Evolutionary conservation across 2,329 filamentous ascomycete genomes (phyloP).

Genomic region (Aspergillus transmontanensis): DNA sequence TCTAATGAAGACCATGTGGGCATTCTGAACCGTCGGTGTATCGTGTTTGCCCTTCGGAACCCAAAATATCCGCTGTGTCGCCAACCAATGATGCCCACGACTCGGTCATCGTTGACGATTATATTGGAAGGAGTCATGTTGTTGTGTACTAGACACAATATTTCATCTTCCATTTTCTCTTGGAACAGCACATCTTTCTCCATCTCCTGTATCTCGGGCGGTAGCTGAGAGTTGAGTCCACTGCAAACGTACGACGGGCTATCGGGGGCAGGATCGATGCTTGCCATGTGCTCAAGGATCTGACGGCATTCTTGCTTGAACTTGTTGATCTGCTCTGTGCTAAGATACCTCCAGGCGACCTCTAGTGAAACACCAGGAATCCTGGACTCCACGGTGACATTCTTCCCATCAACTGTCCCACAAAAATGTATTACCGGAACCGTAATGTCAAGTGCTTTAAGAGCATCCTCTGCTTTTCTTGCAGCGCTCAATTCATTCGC

Average conservation of each 20-base stretch:
- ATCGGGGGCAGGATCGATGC: slow-evolving; percentile 27
- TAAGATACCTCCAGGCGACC: slow-evolving; percentile 41
- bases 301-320: slow-evolving; percentile 42
- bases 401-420: slow-evolving; percentile 40
- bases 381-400: slow-evolving; percentile 43
- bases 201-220: slow-evolving; percentile 23
- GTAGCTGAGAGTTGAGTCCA: slow-evolving; percentile 33
- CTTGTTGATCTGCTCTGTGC: slow-evolving; percentile 31
- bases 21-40: slow-evolving; percentile 37
- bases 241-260: slow-evolving; percentile 38
- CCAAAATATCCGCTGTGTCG: slow-evolving; percentile 44
- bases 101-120: slow-evolving; percentile 38
- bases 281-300: slow-evolving; percentile 32
- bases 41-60: slow-evolving; percentile 32
- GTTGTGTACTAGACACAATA: slow-evolving; percentile 40
- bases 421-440: slow-evolving; percentile 42
- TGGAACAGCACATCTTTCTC: slow-evolving; percentile 39
- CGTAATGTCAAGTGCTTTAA: slow-evolving; percentile 35
- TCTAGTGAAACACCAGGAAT: slow-evolving; percentile 44
- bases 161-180: slow-evolving; percentile 27
- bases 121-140: slow-evolving; percentile 41
- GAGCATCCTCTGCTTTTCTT: slow-evolving; percentile 35
- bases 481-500: slow-evolving; percentile 41
- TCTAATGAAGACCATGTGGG: slow-evolving; percentile 20
- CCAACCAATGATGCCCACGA: slow-evolving; percentile 45